Conservation (phyloP, 2,329 filamentous ascomycete species). For the Drechmeria coniospora region DNA sequence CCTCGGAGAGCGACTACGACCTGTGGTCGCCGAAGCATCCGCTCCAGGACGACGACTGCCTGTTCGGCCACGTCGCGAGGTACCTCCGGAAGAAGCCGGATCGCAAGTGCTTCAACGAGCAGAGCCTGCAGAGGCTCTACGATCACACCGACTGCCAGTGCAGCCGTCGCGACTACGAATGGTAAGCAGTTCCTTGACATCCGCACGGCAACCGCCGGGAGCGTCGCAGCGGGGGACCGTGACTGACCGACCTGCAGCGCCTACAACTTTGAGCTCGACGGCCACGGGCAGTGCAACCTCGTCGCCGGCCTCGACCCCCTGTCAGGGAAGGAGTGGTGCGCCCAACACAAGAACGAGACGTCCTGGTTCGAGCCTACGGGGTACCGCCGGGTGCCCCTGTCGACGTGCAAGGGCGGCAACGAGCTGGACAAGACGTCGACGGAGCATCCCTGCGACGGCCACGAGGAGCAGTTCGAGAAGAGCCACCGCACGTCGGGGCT, state of each 20-base stretch:
- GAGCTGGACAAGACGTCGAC: conserved; percentile 54
- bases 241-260: conserved; percentile 38
- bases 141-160: conserved; percentile 69
- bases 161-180: conserved; percentile 78
- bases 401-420: conserved; percentile 64
- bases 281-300: conserved; percentile 60
- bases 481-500: conserved; percentile 56
- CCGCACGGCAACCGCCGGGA: no score
- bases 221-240: background rate
- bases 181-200: conserved; percentile 39
- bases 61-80: conserved; percentile 81
- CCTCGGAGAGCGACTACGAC: conserved; percentile 53
- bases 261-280: conserved; percentile 79
- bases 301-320: conserved; percentile 56
- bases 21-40: conserved; percentile 83
- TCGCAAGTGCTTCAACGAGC: conserved; percentile 67
- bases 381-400: conserved; percentile 78
- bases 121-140: conserved; percentile 55
- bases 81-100: conserved; percentile 84
- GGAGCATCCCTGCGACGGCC: conserved; percentile 49
- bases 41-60: conserved; percentile 58
- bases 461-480: conserved; percentile 66
- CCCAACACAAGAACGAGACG: conserved; percentile 46
- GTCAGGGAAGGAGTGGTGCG: conserved; percentile 34
- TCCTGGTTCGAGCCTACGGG: conserved; percentile 78